Evolutionary conservation across 345 rosid species (phyloP).

Genomic region (Hibiscus syriacus): DNA sequence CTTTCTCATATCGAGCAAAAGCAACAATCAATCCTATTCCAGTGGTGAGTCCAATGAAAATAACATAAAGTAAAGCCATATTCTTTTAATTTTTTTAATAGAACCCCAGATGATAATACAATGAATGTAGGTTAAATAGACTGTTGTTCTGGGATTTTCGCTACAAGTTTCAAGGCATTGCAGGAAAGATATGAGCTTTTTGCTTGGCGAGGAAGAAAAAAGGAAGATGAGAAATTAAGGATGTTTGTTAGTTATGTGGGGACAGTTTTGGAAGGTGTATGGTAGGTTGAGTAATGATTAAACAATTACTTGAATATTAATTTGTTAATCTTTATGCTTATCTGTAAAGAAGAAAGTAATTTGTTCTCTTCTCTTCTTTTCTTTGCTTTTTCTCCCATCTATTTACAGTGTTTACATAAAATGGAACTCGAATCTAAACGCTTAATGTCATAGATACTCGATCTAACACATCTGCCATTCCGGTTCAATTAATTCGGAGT

Average conservation of each 20-base stretch:
- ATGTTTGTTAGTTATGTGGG: background rate
- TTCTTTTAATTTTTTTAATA: no score
- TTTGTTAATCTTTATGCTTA: background rate
- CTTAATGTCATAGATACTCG: no score
- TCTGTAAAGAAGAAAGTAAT: conserved; percentile 4
- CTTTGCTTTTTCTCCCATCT: background rate
- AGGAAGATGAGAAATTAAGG: background rate
- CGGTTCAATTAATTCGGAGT: no score
- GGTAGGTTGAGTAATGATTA: background rate
- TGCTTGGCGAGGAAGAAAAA: background rate
- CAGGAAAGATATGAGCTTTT: background rate
- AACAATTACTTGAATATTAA: no score
- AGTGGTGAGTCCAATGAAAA: no score
- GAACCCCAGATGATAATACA: no score
- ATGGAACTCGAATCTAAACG: no score
- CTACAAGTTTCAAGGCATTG: background rate
- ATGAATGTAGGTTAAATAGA: background rate
- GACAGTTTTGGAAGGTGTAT: background rate
- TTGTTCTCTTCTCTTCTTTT: background rate
- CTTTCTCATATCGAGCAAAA: conserved; percentile 49
- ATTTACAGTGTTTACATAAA: no score
- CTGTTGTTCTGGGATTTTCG: conserved; percentile 3
- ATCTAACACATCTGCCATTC: no score
- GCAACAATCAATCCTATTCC: conserved; percentile 50
- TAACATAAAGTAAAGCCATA: no score